phyloP scores from a whole-genome alignment of 2,329 filamentous ascomycete species.

The Fusarium sp. region DNA sequence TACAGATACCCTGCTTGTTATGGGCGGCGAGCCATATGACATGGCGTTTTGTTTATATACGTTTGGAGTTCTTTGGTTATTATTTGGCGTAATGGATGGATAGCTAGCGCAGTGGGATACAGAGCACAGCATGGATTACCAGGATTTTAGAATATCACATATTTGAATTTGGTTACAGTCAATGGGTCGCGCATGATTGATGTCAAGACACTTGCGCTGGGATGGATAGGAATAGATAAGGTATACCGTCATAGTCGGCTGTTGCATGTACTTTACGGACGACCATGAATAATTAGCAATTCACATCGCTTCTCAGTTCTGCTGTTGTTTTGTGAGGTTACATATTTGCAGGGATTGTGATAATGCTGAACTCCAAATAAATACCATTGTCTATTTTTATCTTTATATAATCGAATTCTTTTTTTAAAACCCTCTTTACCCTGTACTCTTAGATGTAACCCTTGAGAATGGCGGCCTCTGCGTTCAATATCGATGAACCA shows the following conservation, averaged over 20 bases:
- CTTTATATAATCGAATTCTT: not conserved
- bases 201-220: slow-evolving; percentile 21
- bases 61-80: slow-evolving; percentile 27
- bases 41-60: slow-evolving; percentile 33
- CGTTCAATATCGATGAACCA: slow-evolving; percentile 95
- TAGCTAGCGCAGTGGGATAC: slow-evolving; percentile 21
- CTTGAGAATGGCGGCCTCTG: slow-evolving; percentile 91
- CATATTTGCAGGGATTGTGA: not conserved
- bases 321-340: not conserved
- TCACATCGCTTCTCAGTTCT: not conserved
- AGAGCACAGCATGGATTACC: slow-evolving; percentile 28
- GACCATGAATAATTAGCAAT: slow-evolving; percentile 30
- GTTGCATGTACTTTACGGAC: slow-evolving; percentile 13
- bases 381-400: slow-evolving; percentile 7
- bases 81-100: slow-evolving; percentile 22
- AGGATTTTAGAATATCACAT: slow-evolving; percentile 27
- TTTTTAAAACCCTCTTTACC: not conserved
- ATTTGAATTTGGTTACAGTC: slow-evolving; percentile 25
- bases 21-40: slow-evolving; percentile 10
- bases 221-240: slow-evolving; percentile 27
- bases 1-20: not conserved
- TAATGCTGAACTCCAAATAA: slow-evolving; percentile 5
- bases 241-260: slow-evolving; percentile 36
- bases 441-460: slow-evolving; percentile 72
- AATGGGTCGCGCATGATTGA: slow-evolving; percentile 15